Evolutionary conservation across 768 basidiomycete species (phyloP), one percentile per base, ranked within the genome.

Genomic region (Chalciporus pseudorubinellus): DNA sequence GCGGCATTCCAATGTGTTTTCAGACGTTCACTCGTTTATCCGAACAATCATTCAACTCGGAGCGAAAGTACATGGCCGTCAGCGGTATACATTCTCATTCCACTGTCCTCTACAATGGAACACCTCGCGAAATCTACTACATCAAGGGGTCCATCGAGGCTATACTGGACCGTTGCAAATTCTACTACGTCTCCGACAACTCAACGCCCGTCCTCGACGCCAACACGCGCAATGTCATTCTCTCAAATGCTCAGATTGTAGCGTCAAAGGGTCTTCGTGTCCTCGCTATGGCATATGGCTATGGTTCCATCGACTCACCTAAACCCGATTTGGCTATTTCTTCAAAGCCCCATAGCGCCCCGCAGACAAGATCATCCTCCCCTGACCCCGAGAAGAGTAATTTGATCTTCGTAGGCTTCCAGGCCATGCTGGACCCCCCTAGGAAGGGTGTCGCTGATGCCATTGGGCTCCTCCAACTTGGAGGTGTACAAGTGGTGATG

Each of bases 401-500:
- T 60, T 75, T 98, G 8, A 79, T 95, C 7, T 98, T 98, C 65
- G 89, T 81, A 4, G 95, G 95, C 1, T 95, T 94, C 71, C 87
- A 91, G 65, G 93, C 91, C 11, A 98, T 98, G 93, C 74, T 88
- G 48, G 95, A 98, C 68, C 95, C 95, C 7, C 95, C 95, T 1
- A 78, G 95, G 41, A 87, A 87, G 59, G 95, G 94, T 24, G 93
- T 98, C n/a, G 86, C 89, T 4, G 90, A 92, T 59, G 86, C 95
- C 18, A 87, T 98, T 56, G 78, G 77, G 34, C 72, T 89, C 24
- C 74, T 98, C 31, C 90, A 94, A 62, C 72, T 76, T 22, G 94
- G 89, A 21, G 92, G 94, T 5, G 88, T 98, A 44, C 92, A 95
- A 61, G 85, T 98, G n/a, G 87, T 98, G 39, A 98, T 98, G 95